A percentile compares a stretch with the other conserved stretches of the same genome.
phyloP scores from a whole-genome alignment of 2,329 filamentous ascomycete genomes.

The Fonsecaea pedrosoi region DNA sequence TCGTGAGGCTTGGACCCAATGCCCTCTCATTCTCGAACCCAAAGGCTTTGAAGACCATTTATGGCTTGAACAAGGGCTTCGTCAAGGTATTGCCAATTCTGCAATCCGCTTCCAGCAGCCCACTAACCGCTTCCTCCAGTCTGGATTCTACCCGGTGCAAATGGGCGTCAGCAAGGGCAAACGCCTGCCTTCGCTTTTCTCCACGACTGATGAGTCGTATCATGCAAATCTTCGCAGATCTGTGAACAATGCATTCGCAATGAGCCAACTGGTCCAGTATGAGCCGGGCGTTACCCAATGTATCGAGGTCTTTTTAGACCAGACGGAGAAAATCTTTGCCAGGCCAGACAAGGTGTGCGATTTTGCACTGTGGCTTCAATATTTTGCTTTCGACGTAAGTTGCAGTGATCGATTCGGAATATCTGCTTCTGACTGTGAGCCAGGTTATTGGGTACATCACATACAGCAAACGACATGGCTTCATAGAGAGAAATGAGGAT shows the following conservation, averaged over 20 bases:
- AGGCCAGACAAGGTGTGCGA: constrained; percentile 40
- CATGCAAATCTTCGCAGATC: constrained; percentile 76
- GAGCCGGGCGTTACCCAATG: constrained; percentile 81
- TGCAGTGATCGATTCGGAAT: background rate
- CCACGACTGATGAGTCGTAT: constrained; percentile 73
- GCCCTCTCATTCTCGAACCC: constrained; percentile 75
- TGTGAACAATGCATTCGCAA: constrained; percentile 72
- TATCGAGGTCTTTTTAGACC: constrained; percentile 71
- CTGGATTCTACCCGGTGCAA: constrained; percentile 81
- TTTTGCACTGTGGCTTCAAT: constrained; percentile 52
- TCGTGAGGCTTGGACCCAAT: constrained; percentile 78
- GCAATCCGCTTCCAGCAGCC: background rate
- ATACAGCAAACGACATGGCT: constrained; percentile 48
- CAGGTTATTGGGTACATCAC: constrained; percentile 46
- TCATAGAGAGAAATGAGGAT: constrained; percentile 45
- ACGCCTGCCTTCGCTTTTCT: constrained; percentile 75
- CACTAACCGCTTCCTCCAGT: constrained; percentile 54
- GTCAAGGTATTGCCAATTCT: constrained; percentile 64
- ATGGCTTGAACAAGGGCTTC: constrained; percentile 82
- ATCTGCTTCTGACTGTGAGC: background rate
- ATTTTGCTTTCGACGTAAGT: constrained; percentile 46
- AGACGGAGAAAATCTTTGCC: constrained; percentile 64
- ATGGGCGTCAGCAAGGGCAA: constrained; percentile 73
- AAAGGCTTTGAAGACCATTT: constrained; percentile 75
- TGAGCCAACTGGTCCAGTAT: constrained; percentile 38